Conservation (phyloP, 495 filamentous ascomycete species). For the Penicillium ucsense region DNA sequence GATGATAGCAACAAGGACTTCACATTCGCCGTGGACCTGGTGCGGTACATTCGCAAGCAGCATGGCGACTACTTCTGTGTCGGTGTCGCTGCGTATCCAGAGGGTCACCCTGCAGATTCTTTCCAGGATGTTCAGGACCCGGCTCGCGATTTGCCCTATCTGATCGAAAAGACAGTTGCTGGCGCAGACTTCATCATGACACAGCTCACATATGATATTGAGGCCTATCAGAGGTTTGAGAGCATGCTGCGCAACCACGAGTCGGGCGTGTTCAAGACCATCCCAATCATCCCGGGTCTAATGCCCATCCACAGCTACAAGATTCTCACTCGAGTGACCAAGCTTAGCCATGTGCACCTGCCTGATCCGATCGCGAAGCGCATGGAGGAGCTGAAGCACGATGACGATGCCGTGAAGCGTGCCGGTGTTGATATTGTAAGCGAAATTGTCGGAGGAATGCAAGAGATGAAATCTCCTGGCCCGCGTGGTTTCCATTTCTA, state of each 20-base stretch:
- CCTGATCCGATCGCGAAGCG: slow-evolving; percentile 58
- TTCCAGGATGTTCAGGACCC: slow-evolving; percentile 71
- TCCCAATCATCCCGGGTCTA: slow-evolving; percentile 86
- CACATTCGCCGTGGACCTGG: slow-evolving; percentile 80
- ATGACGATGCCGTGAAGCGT: slow-evolving; percentile 80
- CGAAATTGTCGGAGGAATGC: slow-evolving; percentile 44
- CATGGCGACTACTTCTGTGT: slow-evolving; percentile 96
- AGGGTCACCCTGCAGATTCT: slow-evolving; percentile 89
- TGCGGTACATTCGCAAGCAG: slow-evolving; percentile 73
- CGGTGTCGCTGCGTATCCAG: slow-evolving; percentile 88
- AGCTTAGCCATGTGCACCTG: slow-evolving; percentile 79
- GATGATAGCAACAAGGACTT: slow-evolving; percentile 71
- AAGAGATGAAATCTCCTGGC: slow-evolving; percentile 45
- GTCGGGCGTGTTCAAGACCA: slow-evolving; percentile 76
- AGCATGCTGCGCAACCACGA: slow-evolving; percentile 66
- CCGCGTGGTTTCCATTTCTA: slow-evolving; percentile 92
- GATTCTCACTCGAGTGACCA: slow-evolving; percentile 90
- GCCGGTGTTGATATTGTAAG: slow-evolving; percentile 44
- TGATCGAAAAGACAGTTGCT: slow-evolving; percentile 83
- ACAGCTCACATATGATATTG: slow-evolving; percentile 90
- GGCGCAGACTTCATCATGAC: slow-evolving; percentile 99
- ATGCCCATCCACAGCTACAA: slow-evolving; percentile 98
- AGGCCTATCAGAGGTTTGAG: slow-evolving; percentile 75
- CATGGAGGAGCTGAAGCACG: slow-evolving; percentile 70
- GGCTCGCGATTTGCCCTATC: slow-evolving; percentile 72